Percentiles rank a stretch among this genome's conserved stretches.
Evolutionary conservation across 2,329 filamentous ascomycete species (phyloP).

Genomic region (Nemania abortiva): DNA sequence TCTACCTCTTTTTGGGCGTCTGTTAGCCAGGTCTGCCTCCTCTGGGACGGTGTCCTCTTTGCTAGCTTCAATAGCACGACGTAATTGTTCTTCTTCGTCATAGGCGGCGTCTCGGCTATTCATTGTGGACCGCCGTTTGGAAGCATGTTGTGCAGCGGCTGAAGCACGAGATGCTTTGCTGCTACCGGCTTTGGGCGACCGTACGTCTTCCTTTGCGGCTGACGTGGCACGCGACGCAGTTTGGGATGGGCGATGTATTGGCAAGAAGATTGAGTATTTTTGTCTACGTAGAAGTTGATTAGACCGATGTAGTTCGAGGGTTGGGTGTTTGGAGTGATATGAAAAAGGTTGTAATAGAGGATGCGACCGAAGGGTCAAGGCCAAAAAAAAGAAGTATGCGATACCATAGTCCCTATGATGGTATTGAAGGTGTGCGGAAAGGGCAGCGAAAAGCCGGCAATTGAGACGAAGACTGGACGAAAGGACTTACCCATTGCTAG

Average conservation of each 20-base stretch:
- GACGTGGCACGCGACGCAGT: conserved; percentile 73
- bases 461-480: conserved; percentile 25
- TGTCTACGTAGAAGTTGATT: conserved; percentile 62
- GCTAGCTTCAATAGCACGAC: conserved; percentile 93
- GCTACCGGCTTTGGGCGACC: conserved; percentile 65
- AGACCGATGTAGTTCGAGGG: conserved; percentile 47
- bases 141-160: conserved; percentile 61
- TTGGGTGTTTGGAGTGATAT: background rate
- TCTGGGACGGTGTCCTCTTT: conserved; percentile 78
- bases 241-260: conserved; percentile 68
- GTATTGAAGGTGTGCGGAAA: background rate
- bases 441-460: background rate
- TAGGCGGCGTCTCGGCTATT: conserved; percentile 96
- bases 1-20: conserved; percentile 83
- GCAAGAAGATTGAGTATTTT: conserved; percentile 75
- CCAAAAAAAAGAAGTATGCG: background rate
- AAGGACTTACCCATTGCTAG: conserved; percentile 82
- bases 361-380: background rate
- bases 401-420: background rate
- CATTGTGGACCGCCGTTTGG: conserved; percentile 95
- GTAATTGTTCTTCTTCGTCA: conserved; percentile 90
- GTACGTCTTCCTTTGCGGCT: conserved; percentile 71
- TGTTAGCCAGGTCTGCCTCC: conserved; percentile 64
- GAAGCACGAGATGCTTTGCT: conserved; percentile 68
- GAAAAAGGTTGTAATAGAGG: conserved; percentile 33